Percentiles rank a stretch among this genome's conserved stretches.
Evolutionary conservation across 768 basidiomycete species (phyloP).

Genomic region (Termitomyces heimii): DNA sequence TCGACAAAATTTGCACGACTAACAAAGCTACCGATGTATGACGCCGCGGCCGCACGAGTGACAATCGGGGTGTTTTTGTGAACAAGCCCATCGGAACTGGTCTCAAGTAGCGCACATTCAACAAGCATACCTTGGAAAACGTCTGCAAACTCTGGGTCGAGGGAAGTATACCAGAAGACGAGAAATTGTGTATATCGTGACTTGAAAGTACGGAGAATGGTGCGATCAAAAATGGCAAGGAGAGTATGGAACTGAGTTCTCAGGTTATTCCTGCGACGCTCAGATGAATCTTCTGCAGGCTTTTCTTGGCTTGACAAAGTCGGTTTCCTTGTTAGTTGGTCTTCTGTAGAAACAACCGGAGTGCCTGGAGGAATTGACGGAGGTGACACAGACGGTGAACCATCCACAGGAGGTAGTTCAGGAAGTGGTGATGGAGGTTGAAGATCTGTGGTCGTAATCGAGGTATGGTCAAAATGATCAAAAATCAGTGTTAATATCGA

Average conservation of each 20-base stretch:
- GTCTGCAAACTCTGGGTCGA: conserved; percentile 84
- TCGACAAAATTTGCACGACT: conserved; percentile 86
- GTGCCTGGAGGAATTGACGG: conserved; percentile 20
- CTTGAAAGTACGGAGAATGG: conserved; percentile 92
- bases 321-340: conserved; percentile 11
- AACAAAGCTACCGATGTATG: conserved; percentile 90
- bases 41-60: conserved; percentile 87
- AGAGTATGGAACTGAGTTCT: conserved; percentile 78
- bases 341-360: conserved; percentile 7
- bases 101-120: conserved; percentile 70
- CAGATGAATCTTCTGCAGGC: conserved; percentile 4
- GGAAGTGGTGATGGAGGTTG: conserved; percentile 24
- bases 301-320: conserved; percentile 2
- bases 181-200: conserved; percentile 98
- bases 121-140: conserved; percentile 94
- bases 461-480: conserved; percentile 64
- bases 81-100: conserved; percentile 12
- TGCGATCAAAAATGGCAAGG: conserved; percentile 89
- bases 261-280: conserved; percentile 27
- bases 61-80: conserved; percentile 50
- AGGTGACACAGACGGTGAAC: conserved; percentile 18
- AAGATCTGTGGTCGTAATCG: conserved; percentile 13
- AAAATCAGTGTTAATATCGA: conserved; percentile 81
- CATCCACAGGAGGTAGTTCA: conserved; percentile 27
- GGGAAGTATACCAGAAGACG: conserved; percentile 91